These are phyloP conservation scores for Haematococcus lacustris DNA, from an alignment of 139 green algal species.

Conservation along the genomic window DNA sequence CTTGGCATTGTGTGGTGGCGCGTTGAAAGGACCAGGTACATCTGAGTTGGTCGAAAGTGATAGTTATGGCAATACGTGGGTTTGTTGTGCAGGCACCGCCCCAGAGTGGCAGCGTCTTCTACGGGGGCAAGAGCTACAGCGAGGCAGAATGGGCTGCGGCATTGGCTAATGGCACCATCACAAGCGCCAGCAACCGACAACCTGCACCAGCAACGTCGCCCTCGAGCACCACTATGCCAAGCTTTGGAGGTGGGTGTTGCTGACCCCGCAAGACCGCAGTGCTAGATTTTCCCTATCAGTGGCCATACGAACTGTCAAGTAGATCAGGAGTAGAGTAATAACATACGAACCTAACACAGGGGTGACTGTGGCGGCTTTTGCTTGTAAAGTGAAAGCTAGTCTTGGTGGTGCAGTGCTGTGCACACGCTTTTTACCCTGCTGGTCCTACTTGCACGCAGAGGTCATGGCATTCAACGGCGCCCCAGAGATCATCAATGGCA, in stretches of 20 bases:
- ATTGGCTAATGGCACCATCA: background rate
- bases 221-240: no score
- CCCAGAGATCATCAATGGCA: constrained; percentile 52
- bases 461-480: background rate
- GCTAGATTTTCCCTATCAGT: background rate
- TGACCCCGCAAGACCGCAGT: background rate
- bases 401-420: no score
- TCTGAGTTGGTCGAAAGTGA: no score
- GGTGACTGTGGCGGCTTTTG: background rate
- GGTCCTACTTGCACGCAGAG: background rate
- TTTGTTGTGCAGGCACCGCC: no score
- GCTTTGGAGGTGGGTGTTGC: no score
- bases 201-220: background rate
- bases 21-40: no score
- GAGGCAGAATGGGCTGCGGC: background rate
- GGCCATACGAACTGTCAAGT: background rate
- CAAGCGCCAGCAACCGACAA: background rate
- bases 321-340: background rate
- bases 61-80: no score
- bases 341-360: background rate
- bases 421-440: background rate
- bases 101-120: background rate
- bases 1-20: no score
- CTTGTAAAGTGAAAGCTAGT: no score
- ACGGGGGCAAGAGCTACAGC: background rate